Base-by-base conservation (phyloP, 345 rosid genomes). In the Brassica carinata region DNA sequence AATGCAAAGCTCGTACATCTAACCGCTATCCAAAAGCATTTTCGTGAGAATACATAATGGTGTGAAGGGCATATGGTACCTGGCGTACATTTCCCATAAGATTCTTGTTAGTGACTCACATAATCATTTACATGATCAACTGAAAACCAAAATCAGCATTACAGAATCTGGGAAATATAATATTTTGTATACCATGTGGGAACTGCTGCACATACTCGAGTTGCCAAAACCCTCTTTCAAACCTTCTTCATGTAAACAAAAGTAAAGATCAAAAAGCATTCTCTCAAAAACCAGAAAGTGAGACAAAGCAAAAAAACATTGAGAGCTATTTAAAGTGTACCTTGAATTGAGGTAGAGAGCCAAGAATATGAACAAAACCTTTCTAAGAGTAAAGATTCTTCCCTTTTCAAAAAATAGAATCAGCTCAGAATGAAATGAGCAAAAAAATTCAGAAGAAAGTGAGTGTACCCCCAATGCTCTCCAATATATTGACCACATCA, bases 371-470 rank as follows among this genome's bases (percentile, higher is more conserved):
- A 40, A 34, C 87, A 79, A 88, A 89, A 62, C 98, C 98, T 79
- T 86, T 90, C 98, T 97, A 90, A 5, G 83, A 87, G 81, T 89
- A 93, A 67, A 82, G 88, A 33, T 89, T 91, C 87, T 90, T 90
- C 57, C 88, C 94, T 70, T 80, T 89, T 75, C 91, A 97, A 76
- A 93, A 36, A 9, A 36, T 36, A 36, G 43, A 36, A 36, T 15
- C 7, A 36, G 43, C 43, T 36, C 8, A 36, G 43, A 36, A 1
- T 36, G 43, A 36, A 1, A 36, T 7, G 43, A 36, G 8, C 43
- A 7, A 36, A 36, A 9, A 7, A 7, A 7, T 6, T 36, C 9
- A 7, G 9, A 36, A 36, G 43, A 36, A 36, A 36, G 43, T 36
- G n/a, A 43, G 51, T 8, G 51, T 43, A 18, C 23, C 27, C 64